phyloP scores from a whole-genome alignment of 164 flowering plant species.

The Brasenia schreberi region DNA sequence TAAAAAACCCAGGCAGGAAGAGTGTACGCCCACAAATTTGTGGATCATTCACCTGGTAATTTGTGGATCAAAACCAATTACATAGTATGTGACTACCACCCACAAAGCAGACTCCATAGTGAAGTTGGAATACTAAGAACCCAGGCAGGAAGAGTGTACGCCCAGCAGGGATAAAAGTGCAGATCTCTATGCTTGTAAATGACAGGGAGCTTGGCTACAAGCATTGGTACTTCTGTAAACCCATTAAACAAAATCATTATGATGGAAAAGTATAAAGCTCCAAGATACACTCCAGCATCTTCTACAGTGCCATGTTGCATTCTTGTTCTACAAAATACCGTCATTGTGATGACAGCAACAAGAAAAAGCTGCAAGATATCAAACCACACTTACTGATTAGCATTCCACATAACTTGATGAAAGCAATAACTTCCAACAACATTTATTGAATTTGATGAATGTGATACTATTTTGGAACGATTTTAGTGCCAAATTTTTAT shows the following conservation, averaged over 20 bases:
- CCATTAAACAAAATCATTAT: slow-evolving; percentile 91
- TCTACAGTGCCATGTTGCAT: slow-evolving; percentile 65
- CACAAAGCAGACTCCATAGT: slow-evolving; percentile 72
- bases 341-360: slow-evolving; percentile 87
- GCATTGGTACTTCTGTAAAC: slow-evolving; percentile 88
- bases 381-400: neutral
- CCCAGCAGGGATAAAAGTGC: slow-evolving; percentile 96
- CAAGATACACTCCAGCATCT: slow-evolving; percentile 80
- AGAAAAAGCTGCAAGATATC: slow-evolving; percentile 59
- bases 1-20: too few relatives aligned
- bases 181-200: slow-evolving; percentile 93
- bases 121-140: slow-evolving; percentile 78
- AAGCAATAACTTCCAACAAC: too few relatives aligned
- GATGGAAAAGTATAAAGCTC: slow-evolving; percentile 74
- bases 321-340: slow-evolving; percentile 76
- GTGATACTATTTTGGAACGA: too few relatives aligned
- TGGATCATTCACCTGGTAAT: slow-evolving; percentile 52
- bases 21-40: too few relatives aligned
- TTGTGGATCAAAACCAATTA: slow-evolving; percentile 85
- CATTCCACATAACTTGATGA: too few relatives aligned
- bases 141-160: slow-evolving; percentile 92
- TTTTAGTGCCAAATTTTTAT: too few relatives aligned
- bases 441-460: too few relatives aligned
- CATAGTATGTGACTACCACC: slow-evolving; percentile 90
- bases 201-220: slow-evolving; percentile 84